Conservation (phyloP, 495 filamentous ascomycete genomes). For the Aspergillus steynii region DNA sequence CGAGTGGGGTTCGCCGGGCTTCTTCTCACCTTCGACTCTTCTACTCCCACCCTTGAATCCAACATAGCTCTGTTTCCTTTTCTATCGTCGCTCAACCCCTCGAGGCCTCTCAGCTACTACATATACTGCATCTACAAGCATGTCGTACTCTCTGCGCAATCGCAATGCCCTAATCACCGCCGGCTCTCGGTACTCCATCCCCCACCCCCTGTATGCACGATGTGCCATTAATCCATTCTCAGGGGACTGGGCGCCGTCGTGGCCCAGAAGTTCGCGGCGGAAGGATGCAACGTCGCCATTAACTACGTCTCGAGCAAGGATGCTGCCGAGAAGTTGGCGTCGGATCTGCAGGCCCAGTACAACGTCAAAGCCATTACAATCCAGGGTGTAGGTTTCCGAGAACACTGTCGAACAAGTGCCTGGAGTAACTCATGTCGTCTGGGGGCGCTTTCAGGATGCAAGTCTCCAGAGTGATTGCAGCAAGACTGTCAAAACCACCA, state of each 20-base stretch:
- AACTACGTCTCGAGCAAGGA: conserved; percentile 62
- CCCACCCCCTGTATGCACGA: not conserved
- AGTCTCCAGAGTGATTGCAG: conserved; percentile 56
- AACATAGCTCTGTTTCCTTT: not conserved
- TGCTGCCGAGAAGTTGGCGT: conserved; percentile 55
- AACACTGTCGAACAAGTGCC: not conserved
- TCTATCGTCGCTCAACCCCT: not conserved
- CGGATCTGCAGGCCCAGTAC: conserved; percentile 51
- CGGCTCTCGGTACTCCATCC: conserved; percentile 57
- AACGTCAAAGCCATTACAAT: conserved; percentile 56
- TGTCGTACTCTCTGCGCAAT: conserved; percentile 64
- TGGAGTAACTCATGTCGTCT: not conserved
- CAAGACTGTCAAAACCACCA: conserved; percentile 53
- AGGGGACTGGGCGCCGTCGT: conserved; percentile 68
- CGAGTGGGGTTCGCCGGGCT: not conserved
- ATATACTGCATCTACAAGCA: conserved; percentile 14
- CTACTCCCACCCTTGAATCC: not conserved
- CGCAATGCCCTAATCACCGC: conserved; percentile 69
- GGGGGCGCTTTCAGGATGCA: conserved; percentile 48
- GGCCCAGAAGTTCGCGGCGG: conserved; percentile 62
- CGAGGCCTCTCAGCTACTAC: not conserved
- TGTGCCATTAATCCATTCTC: conserved; percentile 4
- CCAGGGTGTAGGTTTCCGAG: conserved; percentile 54
- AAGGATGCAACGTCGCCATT: conserved; percentile 68
- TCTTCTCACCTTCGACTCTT: not conserved